Conservation (phyloP, 1,139 yeast species). For the Groenewaldozyma sp. region DNA sequence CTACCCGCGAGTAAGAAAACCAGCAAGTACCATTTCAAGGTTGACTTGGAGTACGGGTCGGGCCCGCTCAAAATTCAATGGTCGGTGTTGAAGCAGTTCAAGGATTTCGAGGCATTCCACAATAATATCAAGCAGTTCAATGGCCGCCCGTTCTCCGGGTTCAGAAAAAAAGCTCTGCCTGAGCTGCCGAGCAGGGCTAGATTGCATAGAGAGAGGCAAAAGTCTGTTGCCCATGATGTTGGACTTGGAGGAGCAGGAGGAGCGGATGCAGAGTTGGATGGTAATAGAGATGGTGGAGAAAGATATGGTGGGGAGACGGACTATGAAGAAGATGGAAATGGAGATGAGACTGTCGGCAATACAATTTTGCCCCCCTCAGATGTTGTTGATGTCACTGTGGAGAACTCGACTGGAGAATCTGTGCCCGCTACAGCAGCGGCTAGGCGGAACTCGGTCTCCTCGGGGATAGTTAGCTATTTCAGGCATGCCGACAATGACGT, state of each 20-base stretch:
- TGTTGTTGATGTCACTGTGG: too few relatives aligned
- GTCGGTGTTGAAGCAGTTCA: slow-evolving; percentile 65
- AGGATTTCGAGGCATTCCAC: slow-evolving; percentile 63
- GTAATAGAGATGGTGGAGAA: neutral
- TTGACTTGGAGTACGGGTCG: slow-evolving; percentile 82
- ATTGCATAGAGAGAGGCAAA: neutral
- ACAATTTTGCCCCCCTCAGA: neutral
- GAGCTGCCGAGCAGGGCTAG: slow-evolving; percentile 23
- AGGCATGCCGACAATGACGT: neutral
- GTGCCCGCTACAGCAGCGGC: too few relatives aligned
- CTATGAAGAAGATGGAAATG: neutral
- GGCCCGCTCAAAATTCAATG: slow-evolving; percentile 74
- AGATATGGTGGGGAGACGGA: neutral
- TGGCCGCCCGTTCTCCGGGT: slow-evolving; percentile 29
- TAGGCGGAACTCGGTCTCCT: too few relatives aligned
- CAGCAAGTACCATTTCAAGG: slow-evolving; percentile 26
- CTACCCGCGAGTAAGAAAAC: slow-evolving; percentile 35
- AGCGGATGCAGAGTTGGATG: too few relatives aligned
- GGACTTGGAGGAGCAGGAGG: neutral
- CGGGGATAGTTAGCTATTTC: too few relatives aligned
- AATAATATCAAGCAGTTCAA: slow-evolving; percentile 50
- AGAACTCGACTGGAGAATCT: neutral
- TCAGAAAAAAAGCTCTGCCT: slow-evolving; percentile 20
- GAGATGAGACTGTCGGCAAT: neutral
- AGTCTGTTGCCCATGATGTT: neutral